Evolutionary conservation across 306 rosid species (phyloP).

Genomic region (Vicia sativa): DNA sequence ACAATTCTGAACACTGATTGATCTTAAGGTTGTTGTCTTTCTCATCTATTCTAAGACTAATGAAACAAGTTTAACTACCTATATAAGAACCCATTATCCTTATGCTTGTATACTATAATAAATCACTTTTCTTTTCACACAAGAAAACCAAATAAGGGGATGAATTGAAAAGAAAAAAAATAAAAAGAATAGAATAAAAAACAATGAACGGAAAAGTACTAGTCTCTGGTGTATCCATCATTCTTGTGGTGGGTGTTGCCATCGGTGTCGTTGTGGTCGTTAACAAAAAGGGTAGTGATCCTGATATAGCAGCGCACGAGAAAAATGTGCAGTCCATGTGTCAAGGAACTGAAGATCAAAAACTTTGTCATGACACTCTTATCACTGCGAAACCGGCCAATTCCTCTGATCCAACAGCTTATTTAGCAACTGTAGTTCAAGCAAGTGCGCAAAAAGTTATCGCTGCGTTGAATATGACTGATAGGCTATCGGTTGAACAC

Average conservation of each 20-base stretch:
- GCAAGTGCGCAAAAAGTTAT: conserved; percentile 41
- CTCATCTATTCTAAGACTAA: conserved; percentile 33
- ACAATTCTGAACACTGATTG: conserved; percentile 29
- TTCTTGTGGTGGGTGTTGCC: conserved; percentile 72
- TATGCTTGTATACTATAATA: neutral
- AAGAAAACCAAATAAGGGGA: conserved; percentile 33
- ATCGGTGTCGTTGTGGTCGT: conserved; percentile 52
- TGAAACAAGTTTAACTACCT: neutral
- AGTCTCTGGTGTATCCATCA: conserved; percentile 54
- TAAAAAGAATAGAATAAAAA: neutral
- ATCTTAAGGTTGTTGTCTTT: conserved; percentile 5
- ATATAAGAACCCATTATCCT: conserved; percentile 33
- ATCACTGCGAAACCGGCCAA: neutral
- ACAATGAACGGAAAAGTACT: conserved; percentile 43
- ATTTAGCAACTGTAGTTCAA: conserved; percentile 45
- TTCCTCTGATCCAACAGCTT: conserved; percentile 50
- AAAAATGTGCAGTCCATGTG: conserved; percentile 54
- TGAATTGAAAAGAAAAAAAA: conserved; percentile 5
- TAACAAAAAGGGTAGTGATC: neutral
- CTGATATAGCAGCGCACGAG: conserved; percentile 35
- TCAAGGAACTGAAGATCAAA: conserved; percentile 44
- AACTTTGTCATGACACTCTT: conserved; percentile 56
- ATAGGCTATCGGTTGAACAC: conserved; percentile 45
- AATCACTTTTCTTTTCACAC: conserved; percentile 30
- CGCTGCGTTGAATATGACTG: conserved; percentile 54